Evolutionary conservation across 139 green algal genomes (phyloP).

Genomic region (Axilococcus clingmanii): DNA sequence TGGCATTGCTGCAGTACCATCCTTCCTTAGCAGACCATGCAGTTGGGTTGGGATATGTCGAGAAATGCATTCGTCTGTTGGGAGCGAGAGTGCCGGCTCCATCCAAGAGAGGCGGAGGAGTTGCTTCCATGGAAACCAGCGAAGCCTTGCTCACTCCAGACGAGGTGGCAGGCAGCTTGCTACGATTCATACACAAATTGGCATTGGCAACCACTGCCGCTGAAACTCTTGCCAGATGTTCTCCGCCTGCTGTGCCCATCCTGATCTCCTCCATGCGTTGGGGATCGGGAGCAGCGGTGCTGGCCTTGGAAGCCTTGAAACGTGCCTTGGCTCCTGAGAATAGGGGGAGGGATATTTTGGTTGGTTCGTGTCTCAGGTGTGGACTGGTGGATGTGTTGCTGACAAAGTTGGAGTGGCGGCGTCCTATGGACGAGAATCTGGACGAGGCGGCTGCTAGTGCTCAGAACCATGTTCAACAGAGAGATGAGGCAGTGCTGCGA

Average conservation of each 20-base stretch:
- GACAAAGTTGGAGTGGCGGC: conserved; percentile 59
- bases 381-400: conserved; percentile 48
- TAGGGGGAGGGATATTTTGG: conserved; percentile 46
- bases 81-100: neutral
- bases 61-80: conserved; percentile 44
- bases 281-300: conserved; percentile 17
- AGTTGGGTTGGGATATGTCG: conserved; percentile 48
- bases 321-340: conserved; percentile 44
- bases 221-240: conserved; percentile 51
- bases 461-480: too few relatives aligned
- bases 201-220: conserved; percentile 16
- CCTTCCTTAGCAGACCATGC: conserved; percentile 52
- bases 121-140: neutral
- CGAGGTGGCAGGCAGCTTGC: conserved; percentile 39
- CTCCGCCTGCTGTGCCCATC: conserved; percentile 27
- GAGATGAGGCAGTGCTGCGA: conserved; percentile 51
- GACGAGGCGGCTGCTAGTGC: neutral
- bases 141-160: conserved; percentile 15
- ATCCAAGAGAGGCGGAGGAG: neutral
- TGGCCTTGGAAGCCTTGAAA: conserved; percentile 68
- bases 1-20: conserved; percentile 55
- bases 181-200: conserved; percentile 69
- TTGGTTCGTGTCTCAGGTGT: conserved; percentile 39
- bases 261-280: conserved; percentile 32
- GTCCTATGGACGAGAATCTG: neutral